These are phyloP conservation scores for Blastobotrys mokoenaii DNA, from an alignment of 805 yeast genomes.

Conservation along the genomic window DNA sequence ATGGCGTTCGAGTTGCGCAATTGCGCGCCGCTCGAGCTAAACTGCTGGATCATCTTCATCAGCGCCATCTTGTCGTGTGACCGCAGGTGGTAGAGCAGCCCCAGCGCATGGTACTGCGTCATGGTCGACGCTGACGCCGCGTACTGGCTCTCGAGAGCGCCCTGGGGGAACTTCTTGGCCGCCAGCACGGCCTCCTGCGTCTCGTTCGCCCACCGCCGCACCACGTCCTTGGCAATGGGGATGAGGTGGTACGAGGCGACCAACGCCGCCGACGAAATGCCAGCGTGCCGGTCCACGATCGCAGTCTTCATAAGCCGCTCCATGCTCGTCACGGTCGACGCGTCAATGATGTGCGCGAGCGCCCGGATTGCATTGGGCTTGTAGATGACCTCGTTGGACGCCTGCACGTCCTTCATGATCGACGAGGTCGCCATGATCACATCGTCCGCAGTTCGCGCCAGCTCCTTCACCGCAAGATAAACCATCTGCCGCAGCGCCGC, in stretches of 20 bases:
- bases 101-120: slow-evolving; percentile 94
- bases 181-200: slow-evolving; percentile 81
- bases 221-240: slow-evolving; percentile 85
- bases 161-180: slow-evolving; percentile 33
- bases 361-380: slow-evolving; percentile 95
- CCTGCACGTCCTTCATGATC: slow-evolving; percentile 95
- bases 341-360: slow-evolving; percentile 80
- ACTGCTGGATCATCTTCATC: slow-evolving; percentile 78
- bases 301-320: slow-evolving; percentile 90
- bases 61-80: slow-evolving; percentile 91
- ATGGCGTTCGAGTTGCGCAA: slow-evolving; percentile 77
- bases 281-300: slow-evolving; percentile 82
- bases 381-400: slow-evolving; percentile 64
- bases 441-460: slow-evolving; percentile 77
- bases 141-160: slow-evolving; percentile 19
- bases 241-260: slow-evolving; percentile 83
- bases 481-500: slow-evolving; percentile 84
- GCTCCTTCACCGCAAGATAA: slow-evolving; percentile 87
- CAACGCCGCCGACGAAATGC: slow-evolving; percentile 88
- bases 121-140: slow-evolving; percentile 48
- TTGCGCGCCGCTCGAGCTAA: slow-evolving; percentile 41
- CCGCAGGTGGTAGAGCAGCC: slow-evolving; percentile 77
- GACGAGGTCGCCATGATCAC: slow-evolving; percentile 96
- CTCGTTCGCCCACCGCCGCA: slow-evolving; percentile 89
- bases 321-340: slow-evolving; percentile 75